Evolutionary conservation across 139 green algal genomes (phyloP).

Genomic region (Chlamydomonas eustigma): DNA sequence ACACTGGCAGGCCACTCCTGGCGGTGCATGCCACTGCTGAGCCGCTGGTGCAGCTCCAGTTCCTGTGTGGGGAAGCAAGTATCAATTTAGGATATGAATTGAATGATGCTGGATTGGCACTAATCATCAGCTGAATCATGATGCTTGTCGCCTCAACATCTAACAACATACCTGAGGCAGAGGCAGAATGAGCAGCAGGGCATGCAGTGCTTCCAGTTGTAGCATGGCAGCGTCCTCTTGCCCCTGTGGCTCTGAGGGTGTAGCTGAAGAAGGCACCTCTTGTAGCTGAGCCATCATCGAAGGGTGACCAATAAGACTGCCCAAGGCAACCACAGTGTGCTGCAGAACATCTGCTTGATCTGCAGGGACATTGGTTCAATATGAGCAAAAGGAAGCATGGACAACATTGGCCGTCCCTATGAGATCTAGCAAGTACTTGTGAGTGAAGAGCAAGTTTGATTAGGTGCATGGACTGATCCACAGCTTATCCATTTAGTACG

Average conservation of each 20-base stretch:
- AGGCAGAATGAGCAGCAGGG: constrained; percentile 57
- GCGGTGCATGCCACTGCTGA: not conserved
- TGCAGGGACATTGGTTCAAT: not conserved
- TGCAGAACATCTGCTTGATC: constrained; percentile 6
- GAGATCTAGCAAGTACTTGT: too few species aligned
- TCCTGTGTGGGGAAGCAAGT: too few species aligned
- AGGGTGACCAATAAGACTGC: constrained; percentile 2
- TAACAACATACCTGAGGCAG: not conserved
- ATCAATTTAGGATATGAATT: too few species aligned
- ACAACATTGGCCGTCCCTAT: too few species aligned
- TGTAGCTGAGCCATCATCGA: constrained; percentile 6
- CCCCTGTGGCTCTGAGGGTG: not conserved
- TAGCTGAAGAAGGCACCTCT: not conserved
- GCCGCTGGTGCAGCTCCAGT: constrained; percentile 8
- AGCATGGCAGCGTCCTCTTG: constrained; percentile 26
- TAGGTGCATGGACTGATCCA: too few species aligned
- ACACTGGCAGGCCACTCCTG: constrained; percentile 33
- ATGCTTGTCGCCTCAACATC: too few species aligned
- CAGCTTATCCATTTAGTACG: too few species aligned
- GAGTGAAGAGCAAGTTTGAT: too few species aligned
- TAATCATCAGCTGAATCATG: too few species aligned
- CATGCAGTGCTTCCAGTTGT: constrained; percentile 59
- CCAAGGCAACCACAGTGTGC: not conserved
- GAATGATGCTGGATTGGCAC: too few species aligned
- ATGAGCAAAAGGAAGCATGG: too few species aligned